A percentile compares a stretch with the other conserved stretches of the same genome.
Conservation (phyloP, 129 eudicot species). For the Calendula officinalis region DNA sequence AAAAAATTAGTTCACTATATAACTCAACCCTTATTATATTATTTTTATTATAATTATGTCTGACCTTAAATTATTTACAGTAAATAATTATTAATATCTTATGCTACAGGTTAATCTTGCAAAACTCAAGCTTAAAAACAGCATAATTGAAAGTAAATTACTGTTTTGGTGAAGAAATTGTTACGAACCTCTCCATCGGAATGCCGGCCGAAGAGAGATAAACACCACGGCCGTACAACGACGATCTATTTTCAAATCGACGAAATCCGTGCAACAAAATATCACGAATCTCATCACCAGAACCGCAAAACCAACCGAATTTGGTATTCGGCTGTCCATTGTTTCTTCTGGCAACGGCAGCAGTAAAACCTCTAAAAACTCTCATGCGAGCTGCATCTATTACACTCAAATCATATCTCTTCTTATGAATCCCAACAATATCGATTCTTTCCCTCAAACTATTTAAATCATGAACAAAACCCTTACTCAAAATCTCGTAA, state of each 20-base stretch:
- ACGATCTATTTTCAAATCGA: slow-evolving; percentile 4
- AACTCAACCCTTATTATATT: too few species aligned
- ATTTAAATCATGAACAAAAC: slow-evolving; percentile 8
- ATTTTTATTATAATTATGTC: too few species aligned
- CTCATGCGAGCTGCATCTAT: slow-evolving; percentile 28
- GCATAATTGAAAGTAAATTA: too few species aligned
- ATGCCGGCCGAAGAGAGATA: slow-evolving; percentile 22
- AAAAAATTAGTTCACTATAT: too few species aligned
- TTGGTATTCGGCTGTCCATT: slow-evolving; percentile 27
- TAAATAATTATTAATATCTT: too few species aligned
- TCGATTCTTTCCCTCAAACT: neutral
- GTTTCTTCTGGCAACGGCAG: slow-evolving; percentile 25
- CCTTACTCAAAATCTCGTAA: slow-evolving; percentile 8
- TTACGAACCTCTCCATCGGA: slow-evolving; percentile 31
- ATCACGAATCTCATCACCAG: slow-evolving; percentile 27
- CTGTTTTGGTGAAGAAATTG: neutral
- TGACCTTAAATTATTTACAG: too few species aligned
- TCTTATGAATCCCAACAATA: slow-evolving; percentile 18
- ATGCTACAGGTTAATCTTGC: too few species aligned
- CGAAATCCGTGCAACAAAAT: slow-evolving; percentile 31
- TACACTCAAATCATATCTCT: slow-evolving; percentile 12
- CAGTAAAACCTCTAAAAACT: slow-evolving; percentile 16
- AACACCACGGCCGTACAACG: slow-evolving; percentile 28
- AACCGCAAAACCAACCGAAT: slow-evolving; percentile 36
- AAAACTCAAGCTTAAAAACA: too few species aligned